Conservation (phyloP, 2,329 filamentous ascomycete species). For the Hymenoscyphus salicellus region DNA sequence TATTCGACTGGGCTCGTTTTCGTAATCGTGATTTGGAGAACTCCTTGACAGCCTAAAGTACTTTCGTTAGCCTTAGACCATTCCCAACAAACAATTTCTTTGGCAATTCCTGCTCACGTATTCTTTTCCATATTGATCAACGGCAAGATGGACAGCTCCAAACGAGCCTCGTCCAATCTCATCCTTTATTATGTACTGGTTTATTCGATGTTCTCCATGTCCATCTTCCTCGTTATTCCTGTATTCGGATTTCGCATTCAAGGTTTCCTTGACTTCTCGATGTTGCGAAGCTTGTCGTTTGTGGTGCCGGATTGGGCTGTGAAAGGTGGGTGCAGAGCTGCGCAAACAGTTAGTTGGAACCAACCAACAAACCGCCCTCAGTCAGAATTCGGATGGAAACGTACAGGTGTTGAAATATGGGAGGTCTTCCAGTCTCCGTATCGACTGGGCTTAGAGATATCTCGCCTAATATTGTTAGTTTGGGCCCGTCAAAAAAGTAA, state of each 20-base stretch:
- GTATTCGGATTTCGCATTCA: constrained; percentile 85
- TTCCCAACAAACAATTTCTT: background rate
- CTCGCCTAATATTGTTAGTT: constrained; percentile 18
- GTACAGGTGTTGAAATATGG: constrained; percentile 35
- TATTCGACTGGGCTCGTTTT: constrained; percentile 85
- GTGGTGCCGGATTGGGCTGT: constrained; percentile 63
- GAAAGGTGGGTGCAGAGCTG: constrained; percentile 50
- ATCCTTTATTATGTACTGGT: constrained; percentile 90
- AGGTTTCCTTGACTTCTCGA: constrained; percentile 75
- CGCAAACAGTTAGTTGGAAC: constrained; percentile 17
- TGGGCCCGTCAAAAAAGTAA: background rate
- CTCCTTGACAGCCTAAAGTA: constrained; percentile 81
- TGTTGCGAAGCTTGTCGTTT: constrained; percentile 57
- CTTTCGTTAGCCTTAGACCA: background rate
- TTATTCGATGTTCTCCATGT: constrained; percentile 78
- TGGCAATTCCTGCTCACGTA: constrained; percentile 61
- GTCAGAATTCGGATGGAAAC: constrained; percentile 11
- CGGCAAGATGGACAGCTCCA: constrained; percentile 85
- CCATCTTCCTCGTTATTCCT: constrained; percentile 81
- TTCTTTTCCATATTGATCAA: constrained; percentile 87
- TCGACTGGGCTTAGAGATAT: constrained; percentile 42
- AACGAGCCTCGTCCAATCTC: constrained; percentile 98
- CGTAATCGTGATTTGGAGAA: constrained; percentile 91
- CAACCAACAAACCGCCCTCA: background rate
- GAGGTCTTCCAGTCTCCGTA: constrained; percentile 40